Conservation (phyloP, 371 early-diverging fungal genomes). For the Dichotomocladium elegans region DNA sequence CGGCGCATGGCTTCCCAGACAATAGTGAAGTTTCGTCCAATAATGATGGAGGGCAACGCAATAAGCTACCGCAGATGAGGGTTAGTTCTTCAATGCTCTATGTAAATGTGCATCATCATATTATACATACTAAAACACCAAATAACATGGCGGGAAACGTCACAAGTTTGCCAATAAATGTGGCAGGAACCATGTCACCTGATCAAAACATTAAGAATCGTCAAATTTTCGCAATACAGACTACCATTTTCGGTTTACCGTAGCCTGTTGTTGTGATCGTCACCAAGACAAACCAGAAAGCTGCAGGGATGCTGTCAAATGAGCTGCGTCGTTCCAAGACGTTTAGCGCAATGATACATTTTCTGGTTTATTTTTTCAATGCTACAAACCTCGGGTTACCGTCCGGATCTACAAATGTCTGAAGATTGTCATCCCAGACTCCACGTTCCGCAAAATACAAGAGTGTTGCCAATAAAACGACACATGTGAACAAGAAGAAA, state of each 20-base stretch:
- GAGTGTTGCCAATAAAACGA: conserved; percentile 72
- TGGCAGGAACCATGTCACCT: conserved; percentile 81
- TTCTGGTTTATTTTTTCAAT: background rate
- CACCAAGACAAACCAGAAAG: conserved; percentile 80
- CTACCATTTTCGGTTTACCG: conserved; percentile 50
- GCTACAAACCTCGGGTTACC: conserved; percentile 55
- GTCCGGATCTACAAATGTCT: conserved; percentile 62
- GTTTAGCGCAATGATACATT: background rate
- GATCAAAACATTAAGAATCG: background rate
- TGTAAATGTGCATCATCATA: background rate
- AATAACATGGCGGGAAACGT: conserved; percentile 86
- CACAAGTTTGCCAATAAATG: conserved; percentile 79
- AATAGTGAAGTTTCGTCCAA: conserved; percentile 82
- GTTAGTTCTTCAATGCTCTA: background rate
- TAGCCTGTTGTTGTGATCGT: conserved; percentile 88
- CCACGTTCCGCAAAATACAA: conserved; percentile 88
- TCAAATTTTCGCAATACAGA: background rate
- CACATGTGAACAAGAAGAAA: conserved; percentile 72
- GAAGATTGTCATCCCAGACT: conserved; percentile 68
- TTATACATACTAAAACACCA: conserved; percentile 60
- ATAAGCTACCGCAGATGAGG: conserved; percentile 46
- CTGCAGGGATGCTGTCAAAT: conserved; percentile 82
- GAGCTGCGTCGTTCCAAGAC: conserved; percentile 15
- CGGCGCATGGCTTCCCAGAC: conserved; percentile 81
- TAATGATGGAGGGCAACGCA: conserved; percentile 84